Conservation (phyloP, 768 basidiomycete species). For the Rhodotorula kratochvilovae region DNA sequence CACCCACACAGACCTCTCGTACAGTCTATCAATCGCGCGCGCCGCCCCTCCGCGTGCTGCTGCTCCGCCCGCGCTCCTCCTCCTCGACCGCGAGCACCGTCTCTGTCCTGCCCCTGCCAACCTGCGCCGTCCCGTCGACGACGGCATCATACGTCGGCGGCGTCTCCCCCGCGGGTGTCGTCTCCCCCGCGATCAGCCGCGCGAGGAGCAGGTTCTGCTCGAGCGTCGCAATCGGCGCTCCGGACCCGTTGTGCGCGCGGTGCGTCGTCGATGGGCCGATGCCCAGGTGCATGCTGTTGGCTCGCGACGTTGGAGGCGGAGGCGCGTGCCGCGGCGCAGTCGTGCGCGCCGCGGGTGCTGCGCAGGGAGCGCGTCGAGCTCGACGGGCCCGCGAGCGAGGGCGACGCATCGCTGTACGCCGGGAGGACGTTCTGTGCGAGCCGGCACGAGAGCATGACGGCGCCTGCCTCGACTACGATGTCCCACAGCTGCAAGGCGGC, state of each 20-base stretch:
- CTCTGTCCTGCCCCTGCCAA: not conserved
- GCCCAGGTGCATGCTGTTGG: constrained; percentile 14
- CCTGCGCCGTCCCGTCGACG: constrained; percentile 4
- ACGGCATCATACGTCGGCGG: constrained; percentile 68
- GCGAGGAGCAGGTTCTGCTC: constrained; percentile 60
- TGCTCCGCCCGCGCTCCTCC: constrained; percentile 15
- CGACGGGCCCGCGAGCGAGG: constrained; percentile 5
- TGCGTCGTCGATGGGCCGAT: not conserved
- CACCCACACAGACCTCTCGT: not conserved
- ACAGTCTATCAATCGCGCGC: not conserved
- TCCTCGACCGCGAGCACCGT: not conserved
- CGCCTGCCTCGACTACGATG: constrained; percentile 59
- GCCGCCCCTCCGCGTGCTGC: not conserved
- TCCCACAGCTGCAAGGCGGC: constrained; percentile 34
- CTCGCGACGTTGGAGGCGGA: not conserved
- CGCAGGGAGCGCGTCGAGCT: not conserved
- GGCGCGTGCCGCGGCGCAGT: not conserved
- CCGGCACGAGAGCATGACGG: constrained; percentile 80
- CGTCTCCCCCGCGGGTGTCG: constrained; percentile 72
- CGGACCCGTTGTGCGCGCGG: constrained; percentile 33
- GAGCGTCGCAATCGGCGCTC: constrained; percentile 42
- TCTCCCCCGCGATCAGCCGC: constrained; percentile 73
- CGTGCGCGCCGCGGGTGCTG: not conserved
- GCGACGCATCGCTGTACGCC: constrained; percentile 53
- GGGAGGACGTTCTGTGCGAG: constrained; percentile 80